Conservation (phyloP, 2,329 filamentous ascomycete species). For the Neoscytalidium dimidiatum region DNA sequence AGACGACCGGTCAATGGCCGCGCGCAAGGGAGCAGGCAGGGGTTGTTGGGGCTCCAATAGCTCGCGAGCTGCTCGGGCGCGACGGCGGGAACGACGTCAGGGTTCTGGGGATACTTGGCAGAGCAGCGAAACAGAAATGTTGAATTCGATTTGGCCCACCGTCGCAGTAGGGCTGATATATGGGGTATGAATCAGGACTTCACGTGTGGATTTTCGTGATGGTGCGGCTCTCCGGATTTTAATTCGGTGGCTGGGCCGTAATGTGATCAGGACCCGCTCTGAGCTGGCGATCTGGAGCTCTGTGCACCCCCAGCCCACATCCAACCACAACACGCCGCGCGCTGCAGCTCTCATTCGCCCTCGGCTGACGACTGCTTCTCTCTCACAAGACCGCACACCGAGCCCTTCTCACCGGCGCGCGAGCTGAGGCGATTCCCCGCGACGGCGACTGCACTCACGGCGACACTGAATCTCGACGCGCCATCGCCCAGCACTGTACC, state of each 20-base stretch:
- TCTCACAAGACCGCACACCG: constrained; percentile 5
- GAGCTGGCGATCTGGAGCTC: constrained; percentile 7
- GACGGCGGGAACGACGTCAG: constrained; percentile 7
- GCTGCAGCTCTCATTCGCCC: constrained; percentile 19
- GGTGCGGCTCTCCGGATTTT: constrained; percentile 18
- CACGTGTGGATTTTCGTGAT: constrained; percentile 11
- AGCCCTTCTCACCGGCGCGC: constrained; percentile 10
- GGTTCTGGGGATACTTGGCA: constrained; percentile 2
- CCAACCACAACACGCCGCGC: constrained; percentile 13
- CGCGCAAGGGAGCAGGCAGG: constrained; percentile 2
- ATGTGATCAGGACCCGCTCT: neutral
- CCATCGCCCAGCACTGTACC: constrained; percentile 22
- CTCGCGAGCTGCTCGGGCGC: neutral
- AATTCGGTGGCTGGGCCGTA: constrained; percentile 15
- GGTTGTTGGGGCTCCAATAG: neutral
- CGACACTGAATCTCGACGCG: neutral
- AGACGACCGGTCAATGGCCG: constrained; percentile 11
- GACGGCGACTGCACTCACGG: neutral
- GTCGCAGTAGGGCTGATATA: constrained; percentile 2
- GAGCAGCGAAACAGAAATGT: neutral
- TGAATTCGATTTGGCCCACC: neutral
- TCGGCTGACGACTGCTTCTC: constrained; percentile 6
- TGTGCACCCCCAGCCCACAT: constrained; percentile 13
- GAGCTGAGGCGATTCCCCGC: constrained; percentile 1
- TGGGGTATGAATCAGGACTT: neutral